These are phyloP conservation scores for Vanderwaltozyma yarrowii DNA, from an alignment of 805 yeast species.

Conservation along the genomic window DNA sequence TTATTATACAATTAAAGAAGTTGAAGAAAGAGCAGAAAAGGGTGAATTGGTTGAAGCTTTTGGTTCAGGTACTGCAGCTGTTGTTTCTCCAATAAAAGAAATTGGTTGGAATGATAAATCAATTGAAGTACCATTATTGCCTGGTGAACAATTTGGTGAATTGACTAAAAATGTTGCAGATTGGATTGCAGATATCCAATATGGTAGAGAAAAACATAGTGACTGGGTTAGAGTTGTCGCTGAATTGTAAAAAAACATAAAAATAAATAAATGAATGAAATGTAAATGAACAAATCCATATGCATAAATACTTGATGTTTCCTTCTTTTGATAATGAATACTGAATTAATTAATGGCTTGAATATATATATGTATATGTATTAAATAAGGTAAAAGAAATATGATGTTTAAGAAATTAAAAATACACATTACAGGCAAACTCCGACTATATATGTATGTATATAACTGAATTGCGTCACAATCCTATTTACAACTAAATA, in stretches of 20 bases:
- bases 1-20: conserved; percentile 70
- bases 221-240: conserved; percentile 37
- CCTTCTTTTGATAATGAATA: no score
- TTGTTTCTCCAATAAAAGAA: conserved; percentile 85
- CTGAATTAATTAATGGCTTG: no score
- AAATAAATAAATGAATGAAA: no score
- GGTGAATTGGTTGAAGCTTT: conserved; percentile 90
- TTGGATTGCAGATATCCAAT: conserved; percentile 87
- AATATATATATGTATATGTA: no score
- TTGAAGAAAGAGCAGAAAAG: conserved; percentile 61
- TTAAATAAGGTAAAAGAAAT: no score
- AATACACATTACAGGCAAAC: no score
- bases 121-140: conserved; percentile 68
- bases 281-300: not conserved
- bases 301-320: no score
- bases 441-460: no score
- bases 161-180: conserved; percentile 66
- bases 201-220: conserved; percentile 66
- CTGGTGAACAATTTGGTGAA: conserved; percentile 70
- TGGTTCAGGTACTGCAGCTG: conserved; percentile 97
- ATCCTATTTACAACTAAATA: no score
- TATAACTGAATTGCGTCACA: no score
- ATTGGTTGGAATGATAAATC: conserved; percentile 71
- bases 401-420: no score
- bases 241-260: conserved; percentile 17